Percentiles rank a stretch among this genome's conserved stretches.
These are phyloP conservation scores for Nemania serpens DNA, from an alignment of 2,329 filamentous ascomycete species.

Conservation along the genomic window DNA sequence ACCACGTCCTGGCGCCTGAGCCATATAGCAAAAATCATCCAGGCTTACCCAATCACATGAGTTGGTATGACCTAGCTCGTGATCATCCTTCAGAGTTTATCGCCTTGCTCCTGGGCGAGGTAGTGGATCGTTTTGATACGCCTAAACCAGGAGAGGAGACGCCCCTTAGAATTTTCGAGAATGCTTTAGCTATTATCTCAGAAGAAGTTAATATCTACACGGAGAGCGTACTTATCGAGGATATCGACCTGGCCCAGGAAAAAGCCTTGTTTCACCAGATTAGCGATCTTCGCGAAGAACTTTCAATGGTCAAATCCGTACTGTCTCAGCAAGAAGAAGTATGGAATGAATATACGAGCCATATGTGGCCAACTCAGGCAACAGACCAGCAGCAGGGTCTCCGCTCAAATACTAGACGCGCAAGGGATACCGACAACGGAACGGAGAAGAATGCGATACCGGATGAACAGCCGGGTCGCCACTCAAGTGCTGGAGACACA, in stretches of 20 bases:
- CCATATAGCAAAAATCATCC: background rate
- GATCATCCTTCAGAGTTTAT: background rate
- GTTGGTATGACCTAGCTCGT: background rate
- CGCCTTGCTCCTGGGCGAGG: background rate
- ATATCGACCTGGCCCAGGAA: conserved; percentile 11
- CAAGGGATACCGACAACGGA: background rate
- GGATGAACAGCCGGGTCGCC: too few relatives aligned
- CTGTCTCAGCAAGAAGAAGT: conserved; percentile 11
- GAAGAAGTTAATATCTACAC: conserved; percentile 1
- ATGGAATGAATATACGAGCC: conserved; percentile 35
- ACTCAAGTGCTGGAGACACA: too few relatives aligned
- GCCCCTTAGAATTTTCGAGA: conserved; percentile 8
- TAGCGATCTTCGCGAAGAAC: conserved; percentile 13
- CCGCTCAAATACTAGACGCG: background rate
- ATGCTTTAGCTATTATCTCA: conserved; percentile 4
- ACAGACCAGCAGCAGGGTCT: background rate
- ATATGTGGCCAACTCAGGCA: conserved; percentile 28
- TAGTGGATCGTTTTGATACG: background rate
- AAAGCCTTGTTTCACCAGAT: conserved; percentile 9
- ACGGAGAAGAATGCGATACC: background rate
- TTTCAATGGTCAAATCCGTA: conserved; percentile 16
- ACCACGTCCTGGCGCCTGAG: background rate
- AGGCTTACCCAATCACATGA: background rate
- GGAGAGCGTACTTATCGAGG: conserved; percentile 1
- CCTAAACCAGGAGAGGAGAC: too few relatives aligned